Evolutionary conservation across 352 stramenopile genomes (phyloP).

Genomic region (Phytophthora nicotianae): DNA sequence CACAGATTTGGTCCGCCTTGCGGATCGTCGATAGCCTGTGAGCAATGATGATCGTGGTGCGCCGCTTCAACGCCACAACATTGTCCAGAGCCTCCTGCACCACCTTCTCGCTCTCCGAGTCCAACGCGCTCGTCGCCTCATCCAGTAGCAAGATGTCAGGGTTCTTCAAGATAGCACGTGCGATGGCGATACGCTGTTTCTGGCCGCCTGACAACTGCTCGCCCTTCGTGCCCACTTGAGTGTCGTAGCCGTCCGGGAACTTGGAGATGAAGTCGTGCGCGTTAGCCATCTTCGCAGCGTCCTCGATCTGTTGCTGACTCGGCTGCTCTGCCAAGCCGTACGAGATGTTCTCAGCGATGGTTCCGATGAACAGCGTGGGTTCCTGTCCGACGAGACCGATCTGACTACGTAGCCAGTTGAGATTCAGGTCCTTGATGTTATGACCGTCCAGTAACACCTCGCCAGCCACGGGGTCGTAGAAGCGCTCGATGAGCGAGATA

Average conservation of each 20-base stretch:
- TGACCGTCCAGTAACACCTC: conserved; percentile 74
- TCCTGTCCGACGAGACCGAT: conserved; percentile 66
- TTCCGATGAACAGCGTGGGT: conserved; percentile 57
- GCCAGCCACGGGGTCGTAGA: conserved; percentile 64
- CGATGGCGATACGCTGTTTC: conserved; percentile 10
- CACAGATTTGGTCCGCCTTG: conserved; percentile 21
- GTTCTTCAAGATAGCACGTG: conserved; percentile 3
- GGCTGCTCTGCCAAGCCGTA: conserved; percentile 43
- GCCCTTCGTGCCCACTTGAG: conserved; percentile 7
- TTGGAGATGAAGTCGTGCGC: conserved; percentile 11
- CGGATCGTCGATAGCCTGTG: conserved; percentile 69
- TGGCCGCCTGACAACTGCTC: conserved; percentile 8
- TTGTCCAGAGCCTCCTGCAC: conserved; percentile 14
- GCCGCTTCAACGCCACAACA: conserved; percentile 11
- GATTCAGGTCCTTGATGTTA: conserved; percentile 77
- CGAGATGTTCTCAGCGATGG: conserved; percentile 61
- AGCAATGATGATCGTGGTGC: conserved; percentile 82
- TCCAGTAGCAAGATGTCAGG: conserved; percentile 3
- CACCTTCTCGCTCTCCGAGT: conserved; percentile 8
- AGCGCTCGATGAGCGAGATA: conserved; percentile 54
- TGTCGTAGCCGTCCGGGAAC: conserved; percentile 8
- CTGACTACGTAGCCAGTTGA: conserved; percentile 50
- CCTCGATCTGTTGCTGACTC: conserved; percentile 67
- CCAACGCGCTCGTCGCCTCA: not conserved
- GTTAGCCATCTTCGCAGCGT: conserved; percentile 90